Evolutionary conservation across 2,329 filamentous ascomycete genomes (phyloP).

Genomic region (Phaeosphaeriaceae sp.): DNA sequence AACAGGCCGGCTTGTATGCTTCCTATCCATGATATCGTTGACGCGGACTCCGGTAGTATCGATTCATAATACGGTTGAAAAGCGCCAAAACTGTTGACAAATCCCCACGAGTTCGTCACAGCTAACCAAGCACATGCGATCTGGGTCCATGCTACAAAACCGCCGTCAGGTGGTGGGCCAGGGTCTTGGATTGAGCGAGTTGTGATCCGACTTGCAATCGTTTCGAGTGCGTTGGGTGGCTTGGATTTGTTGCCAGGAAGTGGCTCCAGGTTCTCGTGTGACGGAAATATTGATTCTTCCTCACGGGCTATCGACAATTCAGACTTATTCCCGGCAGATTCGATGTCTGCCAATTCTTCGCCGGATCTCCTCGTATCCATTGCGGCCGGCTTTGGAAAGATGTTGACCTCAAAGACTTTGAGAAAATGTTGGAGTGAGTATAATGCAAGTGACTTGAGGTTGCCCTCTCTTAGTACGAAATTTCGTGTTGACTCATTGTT

Average conservation of each 20-base stretch:
- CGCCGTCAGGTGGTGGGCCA: conserved; percentile 54
- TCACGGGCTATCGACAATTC: conserved; percentile 8
- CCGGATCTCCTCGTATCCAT: not conserved
- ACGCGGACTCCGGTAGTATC: conserved; percentile 42
- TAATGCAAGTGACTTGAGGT: too few relatives aligned
- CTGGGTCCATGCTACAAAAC: conserved; percentile 43
- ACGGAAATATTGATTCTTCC: conserved; percentile 5
- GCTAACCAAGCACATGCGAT: conserved; percentile 41
- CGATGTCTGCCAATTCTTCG: not conserved
- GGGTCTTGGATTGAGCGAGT: conserved; percentile 29
- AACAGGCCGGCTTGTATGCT: conserved; percentile 57
- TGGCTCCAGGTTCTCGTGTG: conserved; percentile 5
- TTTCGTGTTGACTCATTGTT: not conserved
- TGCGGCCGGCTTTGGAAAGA: not conserved
- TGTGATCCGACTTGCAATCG: conserved; percentile 47
- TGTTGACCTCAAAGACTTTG: not conserved
- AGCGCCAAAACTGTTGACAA: conserved; percentile 52
- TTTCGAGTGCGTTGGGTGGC: conserved; percentile 20
- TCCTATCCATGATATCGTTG: conserved; percentile 62
- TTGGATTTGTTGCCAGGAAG: conserved; percentile 21
- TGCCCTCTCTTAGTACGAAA: not conserved
- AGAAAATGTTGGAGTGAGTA: not conserved
- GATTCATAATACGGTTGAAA: conserved; percentile 57
- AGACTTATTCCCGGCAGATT: conserved; percentile 6
- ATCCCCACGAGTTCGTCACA: conserved; percentile 49